Evolutionary conservation across 179 eudicot genomes (phyloP), one percentile per base, ranked within the genome.

Genomic region (Gypsophila paniculata): DNA sequence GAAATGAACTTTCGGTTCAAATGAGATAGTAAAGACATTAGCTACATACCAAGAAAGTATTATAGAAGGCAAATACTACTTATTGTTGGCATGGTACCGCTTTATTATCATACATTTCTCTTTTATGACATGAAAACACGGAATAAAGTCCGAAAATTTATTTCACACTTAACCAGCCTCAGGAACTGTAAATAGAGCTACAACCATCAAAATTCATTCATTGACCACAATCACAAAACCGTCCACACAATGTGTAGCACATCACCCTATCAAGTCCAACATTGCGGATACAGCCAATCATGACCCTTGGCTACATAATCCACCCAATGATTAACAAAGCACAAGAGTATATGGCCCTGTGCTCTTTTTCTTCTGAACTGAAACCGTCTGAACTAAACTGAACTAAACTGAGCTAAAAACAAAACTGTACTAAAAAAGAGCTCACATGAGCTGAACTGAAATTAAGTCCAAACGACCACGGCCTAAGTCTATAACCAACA

Each of bases 11-110:
- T 58, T 39, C 11, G 19, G 57, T 15, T 19, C 44, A 32, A 32
- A 19, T 18, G 19, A 17, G 17, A 13, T 61, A 62, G 46, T 60
- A 62, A 32, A 51, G 36, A 61, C 32, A 65, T 58, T 29, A 63
- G 72, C 49, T 71, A 15, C 53, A 51, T 62, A 54, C 59, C 54
- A 64, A 55, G 51, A 70, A 64, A 73, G 10, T 42, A 6, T 42
- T 6, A 42, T 42, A 29, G 14, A 9, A 13, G 0, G n/a, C n/a
- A n/a, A n/a, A n/a, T 38, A 8, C 8, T 12, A 2, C 15, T 6
- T n/a, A 18, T 58, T 12, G 34, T 22, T 10, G 9, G 62, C 62
- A 22, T 58, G 62, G 26, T 15, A 29, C 64, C 2, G n/a, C 25
- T 23, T 12, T 59, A 59, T 23, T 59, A 59, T 59, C 63, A 59